Conservation (phyloP, 2,329 filamentous ascomycete genomes). For the Aureobasidium sp. region DNA sequence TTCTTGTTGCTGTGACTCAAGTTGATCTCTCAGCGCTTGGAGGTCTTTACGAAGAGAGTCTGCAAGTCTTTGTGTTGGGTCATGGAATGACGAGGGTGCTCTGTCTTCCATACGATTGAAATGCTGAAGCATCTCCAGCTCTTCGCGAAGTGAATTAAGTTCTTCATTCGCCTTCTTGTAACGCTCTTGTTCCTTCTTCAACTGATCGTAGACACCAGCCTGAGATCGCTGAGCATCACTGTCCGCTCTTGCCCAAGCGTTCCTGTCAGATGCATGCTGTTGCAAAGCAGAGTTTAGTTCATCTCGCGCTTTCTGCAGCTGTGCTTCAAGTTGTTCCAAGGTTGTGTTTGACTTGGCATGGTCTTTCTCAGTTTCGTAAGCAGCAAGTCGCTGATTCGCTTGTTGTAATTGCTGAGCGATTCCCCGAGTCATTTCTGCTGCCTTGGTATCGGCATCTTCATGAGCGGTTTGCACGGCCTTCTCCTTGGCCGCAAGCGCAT, state of each 20-base stretch:
- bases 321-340: background rate
- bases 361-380: slow-evolving; percentile 16
- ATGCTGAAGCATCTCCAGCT: slow-evolving; percentile 21
- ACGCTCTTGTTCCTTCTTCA: background rate
- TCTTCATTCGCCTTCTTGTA: slow-evolving; percentile 18
- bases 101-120: background rate
- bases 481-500: background rate
- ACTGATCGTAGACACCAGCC: background rate
- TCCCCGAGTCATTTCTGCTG: slow-evolving; percentile 10
- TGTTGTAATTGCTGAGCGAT: slow-evolving; percentile 3
- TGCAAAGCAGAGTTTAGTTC: slow-evolving; percentile 19
- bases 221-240: background rate
- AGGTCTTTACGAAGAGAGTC: background rate
- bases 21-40: background rate
- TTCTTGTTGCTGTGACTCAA: background rate
- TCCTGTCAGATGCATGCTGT: slow-evolving; percentile 17
- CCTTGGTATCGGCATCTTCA: slow-evolving; percentile 5
- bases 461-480: background rate
- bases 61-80: background rate
- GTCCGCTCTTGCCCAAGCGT: slow-evolving; percentile 2
- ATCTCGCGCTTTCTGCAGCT: background rate
- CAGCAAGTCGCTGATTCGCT: background rate
- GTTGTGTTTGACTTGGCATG: background rate
- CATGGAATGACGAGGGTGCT: background rate
- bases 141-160: slow-evolving; percentile 19